Percentiles rank a stretch among this genome's conserved stretches.
phyloP scores from a whole-genome alignment of 495 filamentous ascomycete species.

The Penicillium robsamsonii region DNA sequence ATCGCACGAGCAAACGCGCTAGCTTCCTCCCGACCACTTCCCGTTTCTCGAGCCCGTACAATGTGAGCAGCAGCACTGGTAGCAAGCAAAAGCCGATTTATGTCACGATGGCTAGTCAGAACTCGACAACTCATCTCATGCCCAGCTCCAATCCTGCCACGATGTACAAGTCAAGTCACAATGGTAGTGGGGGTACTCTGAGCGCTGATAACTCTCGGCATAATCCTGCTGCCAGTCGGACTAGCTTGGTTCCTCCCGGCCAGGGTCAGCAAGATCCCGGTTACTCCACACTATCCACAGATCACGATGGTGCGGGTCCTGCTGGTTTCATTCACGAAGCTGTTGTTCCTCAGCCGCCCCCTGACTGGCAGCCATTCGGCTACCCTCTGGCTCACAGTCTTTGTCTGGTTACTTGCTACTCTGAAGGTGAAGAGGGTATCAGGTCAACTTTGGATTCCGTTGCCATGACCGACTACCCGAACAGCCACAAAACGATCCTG shows the following conservation, averaged over 20 bases:
- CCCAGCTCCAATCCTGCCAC: constrained; percentile 52
- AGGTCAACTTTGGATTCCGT: constrained; percentile 94
- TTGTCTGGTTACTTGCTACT: constrained; percentile 96
- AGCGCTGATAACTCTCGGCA: constrained; percentile 43
- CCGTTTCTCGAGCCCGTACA: constrained; percentile 92
- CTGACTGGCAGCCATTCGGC: constrained; percentile 94
- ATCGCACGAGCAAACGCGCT: constrained; percentile 74
- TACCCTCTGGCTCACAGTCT: constrained; percentile 92
- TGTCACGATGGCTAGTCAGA: constrained; percentile 96
- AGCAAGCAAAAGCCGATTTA: constrained; percentile 55
- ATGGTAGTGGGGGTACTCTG: constrained; percentile 61
- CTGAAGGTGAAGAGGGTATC: constrained; percentile 89
- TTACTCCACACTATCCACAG: constrained; percentile 56
- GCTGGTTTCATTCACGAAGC: constrained; percentile 92
- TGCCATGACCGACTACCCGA: constrained; percentile 96
- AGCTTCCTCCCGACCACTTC: constrained; percentile 83
- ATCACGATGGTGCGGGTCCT: constrained; percentile 74
- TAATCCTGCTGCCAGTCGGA: constrained; percentile 46
- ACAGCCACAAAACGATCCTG: constrained; percentile 95
- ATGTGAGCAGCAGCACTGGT: constrained; percentile 55
- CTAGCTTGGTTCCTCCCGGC: constrained; percentile 46
- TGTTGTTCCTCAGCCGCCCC: constrained; percentile 95
- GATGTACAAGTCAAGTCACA: constrained; percentile 69
- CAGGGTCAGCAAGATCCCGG: constrained; percentile 39
- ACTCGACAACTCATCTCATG: constrained; percentile 70